Evolutionary conservation across 1,284 basidiomycete species (phyloP).

Genomic region (Malassezia furfur): DNA sequence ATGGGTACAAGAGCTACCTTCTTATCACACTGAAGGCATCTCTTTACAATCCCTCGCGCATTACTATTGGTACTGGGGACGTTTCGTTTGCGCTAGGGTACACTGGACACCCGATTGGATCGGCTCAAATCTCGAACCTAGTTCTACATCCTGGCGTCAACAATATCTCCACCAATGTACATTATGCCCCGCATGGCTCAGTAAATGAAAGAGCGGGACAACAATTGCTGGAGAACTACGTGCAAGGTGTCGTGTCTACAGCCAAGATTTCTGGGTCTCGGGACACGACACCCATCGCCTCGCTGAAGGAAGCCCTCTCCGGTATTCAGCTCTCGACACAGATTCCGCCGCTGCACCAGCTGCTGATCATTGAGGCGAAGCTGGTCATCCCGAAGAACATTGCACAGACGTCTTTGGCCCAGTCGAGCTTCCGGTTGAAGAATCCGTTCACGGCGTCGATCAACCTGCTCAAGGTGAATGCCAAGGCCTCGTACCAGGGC

Average conservation of each 20-base stretch:
- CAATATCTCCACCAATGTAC: slow-evolving; percentile 53
- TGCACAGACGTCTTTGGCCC: slow-evolving; percentile 28
- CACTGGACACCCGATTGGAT: slow-evolving; percentile 56
- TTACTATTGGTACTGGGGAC: slow-evolving; percentile 62
- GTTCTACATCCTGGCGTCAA: slow-evolving; percentile 28
- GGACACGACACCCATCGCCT: slow-evolving; percentile 59
- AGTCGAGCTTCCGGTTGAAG: slow-evolving; percentile 50
- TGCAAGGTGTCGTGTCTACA: slow-evolving; percentile 59
- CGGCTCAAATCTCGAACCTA: slow-evolving; percentile 54
- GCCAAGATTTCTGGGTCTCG: slow-evolving; percentile 58
- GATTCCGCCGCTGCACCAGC: slow-evolving; percentile 62
- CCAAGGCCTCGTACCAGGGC: slow-evolving; percentile 54
- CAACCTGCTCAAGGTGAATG: slow-evolving; percentile 57
- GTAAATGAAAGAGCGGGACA: slow-evolving; percentile 56
- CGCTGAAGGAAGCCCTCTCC: slow-evolving; percentile 60
- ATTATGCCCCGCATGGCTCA: slow-evolving; percentile 58
- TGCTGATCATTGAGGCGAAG: slow-evolving; percentile 53
- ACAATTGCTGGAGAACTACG: slow-evolving; percentile 60
- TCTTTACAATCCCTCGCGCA: slow-evolving; percentile 54
- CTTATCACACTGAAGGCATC: slow-evolving; percentile 57
- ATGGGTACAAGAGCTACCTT: slow-evolving; percentile 60
- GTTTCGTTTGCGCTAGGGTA: slow-evolving; percentile 60
- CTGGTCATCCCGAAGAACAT: slow-evolving; percentile 48
- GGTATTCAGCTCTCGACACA: slow-evolving; percentile 58
- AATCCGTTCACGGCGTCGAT: slow-evolving; percentile 71